phyloP scores from a whole-genome alignment of 768 basidiomycete genomes.

The Rhodotorula paludigena region DNA sequence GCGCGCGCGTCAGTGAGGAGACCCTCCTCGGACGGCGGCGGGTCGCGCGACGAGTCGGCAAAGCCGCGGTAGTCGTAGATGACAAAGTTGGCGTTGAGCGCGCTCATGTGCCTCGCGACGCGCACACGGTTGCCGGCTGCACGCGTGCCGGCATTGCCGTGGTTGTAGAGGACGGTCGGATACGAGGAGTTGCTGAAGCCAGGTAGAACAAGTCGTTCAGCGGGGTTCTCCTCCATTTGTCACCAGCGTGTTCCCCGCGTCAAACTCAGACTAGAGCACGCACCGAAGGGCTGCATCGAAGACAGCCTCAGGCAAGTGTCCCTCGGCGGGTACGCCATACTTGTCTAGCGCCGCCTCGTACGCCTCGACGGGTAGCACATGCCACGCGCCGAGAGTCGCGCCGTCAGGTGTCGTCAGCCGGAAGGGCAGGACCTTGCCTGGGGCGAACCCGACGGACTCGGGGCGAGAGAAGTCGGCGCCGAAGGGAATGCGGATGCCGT shows the following conservation, averaged over 20 bases:
- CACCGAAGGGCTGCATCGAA: constrained; percentile 25
- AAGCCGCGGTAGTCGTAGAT: constrained; percentile 85
- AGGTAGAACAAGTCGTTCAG: too few relatives aligned
- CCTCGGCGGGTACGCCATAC: constrained; percentile 38
- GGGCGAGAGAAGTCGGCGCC: constrained; percentile 60
- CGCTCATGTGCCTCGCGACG: constrained; percentile 46
- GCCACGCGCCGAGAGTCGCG: constrained; percentile 77
- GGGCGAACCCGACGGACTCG: constrained; percentile 73
- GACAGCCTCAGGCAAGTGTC: constrained; percentile 43
- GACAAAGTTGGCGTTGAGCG: constrained; percentile 68
- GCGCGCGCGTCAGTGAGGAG: constrained; percentile 64
- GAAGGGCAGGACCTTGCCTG: constrained; percentile 71
- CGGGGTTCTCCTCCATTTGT: too few relatives aligned
- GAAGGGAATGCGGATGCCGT: constrained; percentile 57
- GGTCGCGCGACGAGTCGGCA: constrained; percentile 69
- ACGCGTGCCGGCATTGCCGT: constrained; percentile 82
- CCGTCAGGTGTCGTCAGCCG: constrained; percentile 69
- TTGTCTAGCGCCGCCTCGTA: constrained; percentile 53
- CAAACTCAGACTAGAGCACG: constrained; percentile 49
- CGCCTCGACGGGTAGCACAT: constrained; percentile 63
- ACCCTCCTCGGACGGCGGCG: constrained; percentile 65
- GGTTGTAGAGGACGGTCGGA: constrained; percentile 84
- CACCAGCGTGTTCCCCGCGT: constrained; percentile 40
- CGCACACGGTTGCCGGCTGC: constrained; percentile 64
- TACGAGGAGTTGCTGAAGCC: constrained; percentile 46